Percentiles rank a stretch among this genome's conserved stretches.
These are phyloP conservation scores for Reticulascus tulasneorum DNA, from an alignment of 2,329 filamentous ascomycete species.

Conservation along the genomic window DNA sequence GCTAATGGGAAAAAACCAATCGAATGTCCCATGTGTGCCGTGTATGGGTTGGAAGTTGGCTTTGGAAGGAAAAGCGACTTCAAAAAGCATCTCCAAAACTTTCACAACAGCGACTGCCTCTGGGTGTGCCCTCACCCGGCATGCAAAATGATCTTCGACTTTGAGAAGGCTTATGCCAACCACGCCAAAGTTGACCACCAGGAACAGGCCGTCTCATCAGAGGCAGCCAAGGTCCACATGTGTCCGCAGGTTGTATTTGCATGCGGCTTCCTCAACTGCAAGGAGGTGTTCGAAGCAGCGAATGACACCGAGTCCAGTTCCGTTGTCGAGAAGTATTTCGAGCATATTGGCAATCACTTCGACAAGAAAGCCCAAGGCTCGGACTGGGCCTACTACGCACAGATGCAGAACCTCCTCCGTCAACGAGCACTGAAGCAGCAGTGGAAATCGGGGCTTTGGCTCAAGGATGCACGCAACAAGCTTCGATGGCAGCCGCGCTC, in stretches of 20 bases:
- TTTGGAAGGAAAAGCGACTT: slow-evolving; percentile 45
- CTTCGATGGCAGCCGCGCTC: slow-evolving; percentile 37
- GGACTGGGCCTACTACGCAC: slow-evolving; percentile 39
- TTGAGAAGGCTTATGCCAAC: slow-evolving; percentile 40
- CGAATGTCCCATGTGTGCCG: slow-evolving; percentile 41
- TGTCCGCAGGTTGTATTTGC: slow-evolving; percentile 41
- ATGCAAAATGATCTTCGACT: slow-evolving; percentile 40
- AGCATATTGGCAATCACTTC: slow-evolving; percentile 43
- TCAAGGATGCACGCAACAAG: slow-evolving; percentile 36
- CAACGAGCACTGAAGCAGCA: slow-evolving; percentile 38
- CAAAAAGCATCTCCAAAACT: slow-evolving; percentile 46
- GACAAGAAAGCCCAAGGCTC: slow-evolving; percentile 18
- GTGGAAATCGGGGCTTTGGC: slow-evolving; percentile 43
- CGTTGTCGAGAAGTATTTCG: slow-evolving; percentile 40
- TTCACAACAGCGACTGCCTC: slow-evolving; percentile 37
- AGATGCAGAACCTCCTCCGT: slow-evolving; percentile 40
- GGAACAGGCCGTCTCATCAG: slow-evolving; percentile 28
- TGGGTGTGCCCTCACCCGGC: slow-evolving; percentile 39
- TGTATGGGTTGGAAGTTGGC: slow-evolving; percentile 40
- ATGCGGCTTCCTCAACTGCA: slow-evolving; percentile 38
- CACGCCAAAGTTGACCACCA: slow-evolving; percentile 40
- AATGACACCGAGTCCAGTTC: slow-evolving; percentile 29
- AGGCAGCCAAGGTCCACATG: slow-evolving; percentile 34
- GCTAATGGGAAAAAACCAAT: slow-evolving; percentile 15
- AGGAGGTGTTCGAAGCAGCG: slow-evolving; percentile 37